Conservation (phyloP, 805 yeast genomes). For the Nakazawaea holstii region DNA sequence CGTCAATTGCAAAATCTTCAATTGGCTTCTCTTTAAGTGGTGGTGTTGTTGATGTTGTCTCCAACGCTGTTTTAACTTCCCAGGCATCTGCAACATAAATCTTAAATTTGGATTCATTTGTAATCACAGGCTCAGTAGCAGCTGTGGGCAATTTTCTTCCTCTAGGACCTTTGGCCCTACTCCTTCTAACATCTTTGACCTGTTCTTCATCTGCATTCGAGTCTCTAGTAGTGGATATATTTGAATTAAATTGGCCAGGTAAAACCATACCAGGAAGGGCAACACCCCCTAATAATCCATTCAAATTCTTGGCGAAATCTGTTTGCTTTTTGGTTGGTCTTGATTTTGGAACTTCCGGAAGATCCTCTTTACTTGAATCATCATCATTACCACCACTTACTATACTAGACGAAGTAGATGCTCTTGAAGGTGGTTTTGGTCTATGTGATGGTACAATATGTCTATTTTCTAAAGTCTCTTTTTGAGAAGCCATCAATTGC, state of each 20-base stretch:
- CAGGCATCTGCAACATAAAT: conserved; percentile 31
- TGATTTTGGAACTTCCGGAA: conserved; percentile 5
- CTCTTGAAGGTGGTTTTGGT: conserved; percentile 14
- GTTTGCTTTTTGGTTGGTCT: conserved; percentile 7
- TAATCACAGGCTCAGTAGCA: conserved; percentile 38
- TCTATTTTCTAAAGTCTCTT: conserved; percentile 24
- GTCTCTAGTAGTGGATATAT: conserved; percentile 15
- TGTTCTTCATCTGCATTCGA: conserved; percentile 12
- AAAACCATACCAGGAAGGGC: conserved; percentile 49
- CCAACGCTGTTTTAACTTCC: conserved; percentile 21
- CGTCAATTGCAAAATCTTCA: too few relatives aligned
- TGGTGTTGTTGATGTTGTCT: too few relatives aligned
- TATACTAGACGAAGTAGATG: conserved; percentile 1
- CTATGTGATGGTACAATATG: conserved; percentile 19
- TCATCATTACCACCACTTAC: conserved; percentile 8
- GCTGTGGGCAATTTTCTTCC: conserved; percentile 64
- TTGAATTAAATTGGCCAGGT: conserved; percentile 41
- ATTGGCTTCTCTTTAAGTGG: too few relatives aligned
- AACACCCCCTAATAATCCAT: conserved; percentile 51
- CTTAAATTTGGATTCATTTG: conserved; percentile 27
- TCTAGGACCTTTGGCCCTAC: conserved; percentile 68
- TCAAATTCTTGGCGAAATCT: conserved; percentile 52
- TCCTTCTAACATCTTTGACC: conserved; percentile 27
- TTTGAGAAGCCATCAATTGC: conserved; percentile 53
- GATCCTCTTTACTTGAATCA: background rate